Percentiles rank a stretch among this genome's conserved stretches.
These are phyloP conservation scores for Shiraia bambusicola DNA, from an alignment of 2,329 filamentous ascomycete species.

Conservation along the genomic window DNA sequence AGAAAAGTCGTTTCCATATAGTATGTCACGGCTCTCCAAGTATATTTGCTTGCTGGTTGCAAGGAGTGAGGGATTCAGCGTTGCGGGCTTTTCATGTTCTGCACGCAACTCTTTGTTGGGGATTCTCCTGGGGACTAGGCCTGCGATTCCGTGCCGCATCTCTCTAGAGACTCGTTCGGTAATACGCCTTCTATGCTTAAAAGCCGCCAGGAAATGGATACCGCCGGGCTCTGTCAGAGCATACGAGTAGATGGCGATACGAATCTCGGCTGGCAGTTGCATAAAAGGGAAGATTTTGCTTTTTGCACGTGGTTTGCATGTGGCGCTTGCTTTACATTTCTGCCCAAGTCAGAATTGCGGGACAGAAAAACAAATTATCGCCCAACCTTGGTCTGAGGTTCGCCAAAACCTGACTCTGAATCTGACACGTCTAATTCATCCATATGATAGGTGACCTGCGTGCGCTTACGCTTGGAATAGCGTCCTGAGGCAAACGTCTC, in stretches of 20 bases:
- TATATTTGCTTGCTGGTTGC: conserved; percentile 34
- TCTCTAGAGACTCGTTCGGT: conserved; percentile 22
- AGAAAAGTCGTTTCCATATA: conserved; percentile 36
- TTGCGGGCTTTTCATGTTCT: conserved; percentile 5
- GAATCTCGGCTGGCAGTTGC: conserved; percentile 37
- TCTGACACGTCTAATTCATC: conserved; percentile 26
- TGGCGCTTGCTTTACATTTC: conserved; percentile 23
- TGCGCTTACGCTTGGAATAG: conserved; percentile 40
- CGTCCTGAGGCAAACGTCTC: conserved; percentile 21
- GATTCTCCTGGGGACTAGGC: not conserved
- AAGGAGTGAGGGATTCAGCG: conserved; percentile 30
- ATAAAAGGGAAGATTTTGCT: conserved; percentile 39
- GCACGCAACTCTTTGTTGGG: conserved; percentile 12
- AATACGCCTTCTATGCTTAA: conserved; percentile 32
- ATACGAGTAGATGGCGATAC: conserved; percentile 37
- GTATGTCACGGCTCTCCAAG: conserved; percentile 24
- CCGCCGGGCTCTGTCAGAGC: conserved; percentile 29
- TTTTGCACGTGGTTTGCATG: conserved; percentile 27
- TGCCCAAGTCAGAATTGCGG: conserved; percentile 12
- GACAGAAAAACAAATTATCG: not conserved
- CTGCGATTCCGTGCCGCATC: not conserved
- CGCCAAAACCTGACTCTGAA: conserved; percentile 18
- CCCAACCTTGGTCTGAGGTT: conserved; percentile 29
- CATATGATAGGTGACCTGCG: conserved; percentile 33
- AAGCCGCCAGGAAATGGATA: conserved; percentile 27